phyloP scores from a whole-genome alignment of 495 filamentous ascomycete species.

The Hypoxylon rickii region DNA sequence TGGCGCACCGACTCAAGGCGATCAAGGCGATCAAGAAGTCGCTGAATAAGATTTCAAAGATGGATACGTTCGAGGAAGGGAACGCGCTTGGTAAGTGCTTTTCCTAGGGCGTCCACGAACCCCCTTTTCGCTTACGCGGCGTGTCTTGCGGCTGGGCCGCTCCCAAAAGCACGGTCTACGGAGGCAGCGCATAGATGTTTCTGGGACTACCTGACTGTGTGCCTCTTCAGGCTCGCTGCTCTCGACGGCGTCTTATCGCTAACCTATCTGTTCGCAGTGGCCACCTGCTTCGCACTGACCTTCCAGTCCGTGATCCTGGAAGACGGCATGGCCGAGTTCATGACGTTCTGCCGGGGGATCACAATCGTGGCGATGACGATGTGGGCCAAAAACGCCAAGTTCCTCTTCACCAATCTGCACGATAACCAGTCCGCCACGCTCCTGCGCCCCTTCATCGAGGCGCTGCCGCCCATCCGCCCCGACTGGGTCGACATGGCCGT shows the following conservation, averaged over 20 bases:
- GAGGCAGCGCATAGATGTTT: too few species aligned
- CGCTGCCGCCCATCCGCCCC: conserved; percentile 39
- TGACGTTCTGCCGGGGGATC: conserved; percentile 65
- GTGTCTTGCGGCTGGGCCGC: not conserved
- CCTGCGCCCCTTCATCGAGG: conserved; percentile 42
- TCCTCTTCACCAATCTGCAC: conserved; percentile 52
- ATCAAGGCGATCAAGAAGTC: conserved; percentile 58
- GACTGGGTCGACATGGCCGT: conserved; percentile 46
- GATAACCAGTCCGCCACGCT: conserved; percentile 36
- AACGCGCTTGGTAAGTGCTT: conserved; percentile 44
- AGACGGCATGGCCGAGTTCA: conserved; percentile 65
- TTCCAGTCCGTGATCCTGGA: conserved; percentile 64
- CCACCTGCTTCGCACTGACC: conserved; percentile 62
- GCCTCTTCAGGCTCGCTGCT: too few species aligned
- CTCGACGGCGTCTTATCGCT: too few species aligned
- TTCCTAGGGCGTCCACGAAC: not conserved
- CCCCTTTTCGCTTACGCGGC: not conserved
- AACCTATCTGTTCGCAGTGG: conserved; percentile 47
- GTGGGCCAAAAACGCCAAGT: conserved; percentile 44
- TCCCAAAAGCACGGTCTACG: too few species aligned
- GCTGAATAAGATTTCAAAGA: conserved; percentile 42
- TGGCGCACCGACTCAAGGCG: conserved; percentile 60
- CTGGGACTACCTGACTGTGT: too few species aligned
- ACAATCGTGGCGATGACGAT: conserved; percentile 59
- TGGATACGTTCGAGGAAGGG: conserved; percentile 45